These are phyloP conservation scores for Vigna mungo DNA, from an alignment of 306 rosid genomes.

Conservation along the genomic window DNA sequence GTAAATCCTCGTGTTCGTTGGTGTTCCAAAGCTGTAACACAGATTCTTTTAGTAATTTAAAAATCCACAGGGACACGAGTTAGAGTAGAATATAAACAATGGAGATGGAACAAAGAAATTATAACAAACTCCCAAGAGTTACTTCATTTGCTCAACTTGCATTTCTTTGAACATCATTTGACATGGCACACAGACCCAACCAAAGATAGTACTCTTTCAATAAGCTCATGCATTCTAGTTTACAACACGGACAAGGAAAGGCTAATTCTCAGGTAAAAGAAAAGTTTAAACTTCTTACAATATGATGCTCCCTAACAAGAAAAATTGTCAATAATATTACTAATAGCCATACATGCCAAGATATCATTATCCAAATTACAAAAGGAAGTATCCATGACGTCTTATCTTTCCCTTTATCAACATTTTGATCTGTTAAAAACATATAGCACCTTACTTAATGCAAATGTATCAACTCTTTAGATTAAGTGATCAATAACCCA, in stretches of 20 bases:
- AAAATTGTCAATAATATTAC: conserved; percentile 8
- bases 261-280: conserved; percentile 16
- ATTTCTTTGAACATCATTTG: conserved; percentile 42
- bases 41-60: conserved; percentile 37
- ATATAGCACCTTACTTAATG: conserved; percentile 9
- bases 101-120: conserved; percentile 34
- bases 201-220: conserved; percentile 15
- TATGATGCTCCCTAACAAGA: conserved; percentile 16
- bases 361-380: conserved; percentile 12
- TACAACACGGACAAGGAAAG: conserved; percentile 6
- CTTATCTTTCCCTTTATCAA: conserved; percentile 24
- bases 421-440: conserved; percentile 6
- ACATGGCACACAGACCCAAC: conserved; percentile 17
- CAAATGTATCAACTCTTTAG: not conserved
- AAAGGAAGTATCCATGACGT: not conserved
- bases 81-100: conserved; percentile 30
- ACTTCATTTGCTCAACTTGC: conserved; percentile 21
- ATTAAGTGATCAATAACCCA: not conserved
- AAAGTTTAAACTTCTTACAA: conserved; percentile 18
- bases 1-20: conserved; percentile 80
- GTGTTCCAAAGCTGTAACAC: conserved; percentile 78
- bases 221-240: conserved; percentile 12
- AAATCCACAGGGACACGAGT: not conserved
- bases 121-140: conserved; percentile 29
- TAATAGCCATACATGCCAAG: conserved; percentile 11